Evolutionary conservation across 108 stramenopile species (phyloP), one percentile per base, ranked within the genome.

Genomic region (Cyclostephanos invisitatus): DNA sequence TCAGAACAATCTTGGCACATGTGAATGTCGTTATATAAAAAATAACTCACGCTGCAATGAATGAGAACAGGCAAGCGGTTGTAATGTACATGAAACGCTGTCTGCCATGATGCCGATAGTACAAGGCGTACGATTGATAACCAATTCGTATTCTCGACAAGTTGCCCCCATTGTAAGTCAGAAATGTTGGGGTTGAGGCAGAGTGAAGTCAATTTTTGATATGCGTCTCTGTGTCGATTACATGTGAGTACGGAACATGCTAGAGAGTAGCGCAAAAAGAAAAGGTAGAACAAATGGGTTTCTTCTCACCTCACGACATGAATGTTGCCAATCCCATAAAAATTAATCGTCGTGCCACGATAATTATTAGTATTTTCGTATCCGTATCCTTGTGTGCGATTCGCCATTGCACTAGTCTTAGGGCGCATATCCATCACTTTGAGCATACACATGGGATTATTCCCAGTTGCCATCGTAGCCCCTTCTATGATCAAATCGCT

Each of bases 91-190:
- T 91, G 89, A 56, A 78, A 89, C 20, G 97, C 97, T 2, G 93
- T 83, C 36, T 88, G 88, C 88, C 90, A 95, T 11, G 96, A 75
- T 4, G 97, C 95, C 3, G 89, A 75, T 22, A 98, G 72, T 47
- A 99, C 87, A n/a, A 82, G 68, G 15, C 96, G 91, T 18, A 96
- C 80, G 69, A 93, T 90, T 15, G 77, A 75, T 47, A 96, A 83
- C 99, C 99, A 99, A 54, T 91, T 91, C 44, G 97, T 91, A 70
- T 93, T 92, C 59, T 97, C 96, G 8, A 98, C 70, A 5, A 89
- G 75, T 71, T 87, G 84, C 67, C 76, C 78, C 86, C 88, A 93
- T 49, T 89, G 78, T 36, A 90, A 62, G 75, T 92, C 93, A 51
- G 70, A 68, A 6, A 69, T 62, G 27, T 75, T 70, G 25, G 69